Evolutionary conservation across 2,329 filamentous ascomycete species (phyloP), one percentile per base, ranked within the genome.

Genomic region (Dichotomopilus funicola): DNA sequence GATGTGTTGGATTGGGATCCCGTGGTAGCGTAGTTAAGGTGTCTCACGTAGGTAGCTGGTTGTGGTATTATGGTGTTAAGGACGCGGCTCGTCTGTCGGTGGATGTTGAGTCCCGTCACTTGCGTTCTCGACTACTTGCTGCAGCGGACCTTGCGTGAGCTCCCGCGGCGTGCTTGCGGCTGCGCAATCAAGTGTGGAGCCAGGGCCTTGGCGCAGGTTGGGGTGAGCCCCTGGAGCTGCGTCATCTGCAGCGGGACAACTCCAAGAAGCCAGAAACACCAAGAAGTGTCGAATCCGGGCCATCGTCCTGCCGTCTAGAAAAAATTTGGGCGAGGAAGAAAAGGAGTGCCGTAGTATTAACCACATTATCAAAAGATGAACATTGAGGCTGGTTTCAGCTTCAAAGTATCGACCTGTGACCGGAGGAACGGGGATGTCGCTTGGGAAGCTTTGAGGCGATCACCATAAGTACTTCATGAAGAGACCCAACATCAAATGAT

Each of bases 121-220:
- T 7, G 37, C 37, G 12, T 40, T 40, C 37, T 9, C 37, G 10
- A 42, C 35, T 6, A 3, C 19, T 27, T 27, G 19, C 19, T 27
- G 19, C 19, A 27, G 19, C 7, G 27, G 36, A 49, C 37, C 48
- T 47, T 41, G 13, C 41, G 42, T 10, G 33, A n/a, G 45, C 40
- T 41, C 35, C 49, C 46, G 46, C 38, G 50, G 44, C 46, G 45
- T 40, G 40, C 40, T 40, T 49, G 46, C 40, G 55, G 55, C 55
- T 44, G 54, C 54, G 50, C 55, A 57, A 46, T 46, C 50, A 45
- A 44, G 40, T 38, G 45, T 45, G 48, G 50, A 45, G 43, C 33
- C 53, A 4, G 2, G 5, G 9, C 7, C 49, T 51, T 43, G 49
- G 49, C 54, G 19, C 34, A 35, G 41, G 41, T 11, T 52, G 36